Conservation (phyloP, 2,329 filamentous ascomycete genomes). For the Penicillium sp. region DNA sequence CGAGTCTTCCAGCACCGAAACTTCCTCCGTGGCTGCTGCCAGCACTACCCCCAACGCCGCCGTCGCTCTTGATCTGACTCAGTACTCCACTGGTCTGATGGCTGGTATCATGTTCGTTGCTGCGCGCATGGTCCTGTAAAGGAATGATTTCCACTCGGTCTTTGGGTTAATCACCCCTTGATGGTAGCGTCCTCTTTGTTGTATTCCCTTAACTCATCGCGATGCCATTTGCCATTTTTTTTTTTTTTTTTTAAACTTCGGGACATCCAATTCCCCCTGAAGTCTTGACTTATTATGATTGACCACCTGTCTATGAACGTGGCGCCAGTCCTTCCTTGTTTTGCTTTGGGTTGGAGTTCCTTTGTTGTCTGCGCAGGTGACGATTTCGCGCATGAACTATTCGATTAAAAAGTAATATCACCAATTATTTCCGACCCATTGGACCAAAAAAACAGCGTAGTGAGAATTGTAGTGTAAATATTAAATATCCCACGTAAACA, state of each 20-base stretch:
- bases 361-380: conserved; percentile 5
- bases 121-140: conserved; percentile 58
- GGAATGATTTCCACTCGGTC: conserved; percentile 3
- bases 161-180: conserved; percentile 1
- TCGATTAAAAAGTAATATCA: conserved; percentile 8
- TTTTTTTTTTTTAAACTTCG: background rate
- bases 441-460: background rate
- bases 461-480: background rate
- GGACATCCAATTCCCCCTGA: conserved; percentile 15
- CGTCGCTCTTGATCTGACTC: conserved; percentile 43
- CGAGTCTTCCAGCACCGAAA: conserved; percentile 23
- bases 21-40: conserved; percentile 28
- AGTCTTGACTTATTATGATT: conserved; percentile 12
- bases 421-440: background rate
- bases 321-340: conserved; percentile 19
- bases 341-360: conserved; percentile 3
- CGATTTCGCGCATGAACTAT: conserved; percentile 3
- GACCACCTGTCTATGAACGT: conserved; percentile 18
- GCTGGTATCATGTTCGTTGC: conserved; percentile 54
- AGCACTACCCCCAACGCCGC: conserved; percentile 43
- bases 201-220: conserved; percentile 19
- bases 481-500: background rate
- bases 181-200: conserved; percentile 9
- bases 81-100: conserved; percentile 53
- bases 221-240: conserved; percentile 12